Percentiles rank a stretch among this genome's conserved stretches.
Conservation (phyloP, 768 basidiomycete genomes). For the Pleurotus cornucopiae region DNA sequence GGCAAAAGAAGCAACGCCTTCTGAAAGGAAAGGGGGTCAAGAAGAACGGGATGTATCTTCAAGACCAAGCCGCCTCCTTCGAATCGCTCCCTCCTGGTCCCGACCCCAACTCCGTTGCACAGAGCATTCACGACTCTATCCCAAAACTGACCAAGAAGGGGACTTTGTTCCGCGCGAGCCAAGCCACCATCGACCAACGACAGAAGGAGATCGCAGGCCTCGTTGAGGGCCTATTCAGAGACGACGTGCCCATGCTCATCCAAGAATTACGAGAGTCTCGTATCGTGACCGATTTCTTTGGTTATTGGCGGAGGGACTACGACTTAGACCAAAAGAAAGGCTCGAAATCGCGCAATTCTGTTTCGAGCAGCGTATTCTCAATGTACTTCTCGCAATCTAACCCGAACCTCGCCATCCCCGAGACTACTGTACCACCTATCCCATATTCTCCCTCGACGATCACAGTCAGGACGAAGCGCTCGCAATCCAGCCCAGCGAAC, state of each 20-base stretch:
- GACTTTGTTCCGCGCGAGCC: slow-evolving; percentile 67
- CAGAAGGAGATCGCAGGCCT: slow-evolving; percentile 57
- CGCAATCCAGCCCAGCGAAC: slow-evolving; percentile 7
- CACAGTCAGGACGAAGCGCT: slow-evolving; percentile 3
- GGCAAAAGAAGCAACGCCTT: slow-evolving; percentile 65
- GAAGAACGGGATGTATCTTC: slow-evolving; percentile 65
- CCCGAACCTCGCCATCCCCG: slow-evolving; percentile 8
- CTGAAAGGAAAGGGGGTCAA: slow-evolving; percentile 75
- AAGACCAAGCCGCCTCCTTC: slow-evolving; percentile 76
- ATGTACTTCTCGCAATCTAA: slow-evolving; percentile 52
- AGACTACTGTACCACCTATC: not conserved
- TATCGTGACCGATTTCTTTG: slow-evolving; percentile 72
- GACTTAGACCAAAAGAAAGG: slow-evolving; percentile 47
- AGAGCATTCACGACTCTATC: slow-evolving; percentile 60
- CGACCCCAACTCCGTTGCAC: slow-evolving; percentile 65
- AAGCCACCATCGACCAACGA: slow-evolving; percentile 61
- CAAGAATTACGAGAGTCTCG: slow-evolving; percentile 57
- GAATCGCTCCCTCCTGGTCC: slow-evolving; percentile 84
- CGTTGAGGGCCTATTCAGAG: slow-evolving; percentile 52
- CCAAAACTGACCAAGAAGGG: slow-evolving; percentile 71
- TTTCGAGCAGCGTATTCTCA: slow-evolving; percentile 54
- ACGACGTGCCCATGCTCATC: slow-evolving; percentile 62
- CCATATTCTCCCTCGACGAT: not conserved
- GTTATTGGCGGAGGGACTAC: slow-evolving; percentile 68
- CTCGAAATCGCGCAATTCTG: slow-evolving; percentile 33